Base-by-base conservation (phyloP, 148 eudicot species). In the Fagopyrum homotropicum region DNA sequence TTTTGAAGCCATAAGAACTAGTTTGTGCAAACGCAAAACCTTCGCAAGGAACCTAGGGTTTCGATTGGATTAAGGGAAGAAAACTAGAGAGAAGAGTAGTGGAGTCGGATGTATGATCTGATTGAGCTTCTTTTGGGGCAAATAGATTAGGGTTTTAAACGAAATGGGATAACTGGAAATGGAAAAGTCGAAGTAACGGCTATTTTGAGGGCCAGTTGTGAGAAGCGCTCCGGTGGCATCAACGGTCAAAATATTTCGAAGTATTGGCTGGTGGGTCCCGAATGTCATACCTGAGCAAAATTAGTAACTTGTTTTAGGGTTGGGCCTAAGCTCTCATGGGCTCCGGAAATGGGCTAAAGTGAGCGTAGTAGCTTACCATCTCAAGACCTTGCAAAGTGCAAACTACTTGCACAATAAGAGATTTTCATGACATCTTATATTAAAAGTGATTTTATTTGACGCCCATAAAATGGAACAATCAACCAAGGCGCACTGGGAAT, bases 1-100 rank as follows among this genome's bases (percentile, higher is more conserved):
- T 87, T 77, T 88, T 35, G 98, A 91, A 81, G 96, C 97, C 97
- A 94, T 93, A 12, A 70, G 51, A 59, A 52, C 30, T 30, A 9
- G 19, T 72, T 49, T 11, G 35, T 30, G 15, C 44, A 63, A 30
- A 29, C 69, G n/a, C 69, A 30, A 55, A n/a, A 59, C 30, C 11
- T 59, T 19, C 4, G 60, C 26, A n/a, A 63, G 4, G 45, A 30
- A 63, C 26, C 46, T 66, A 66, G 71, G 71, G 71, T 66, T 64
- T 66, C 45, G 45, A 15, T 12, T 66, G 1, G 44, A 29, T 10
- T 16, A 63, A 11, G 40, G 35, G 10, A 60, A 11, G 12, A 11
- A 63, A 63, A 63, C 69, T 10, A 30, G 40, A 66, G 71, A 66
- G 71, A 15, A 4, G 8, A 66, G 45, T 66, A 12, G 16, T 66